Conservation (phyloP, 257 asterid species). For the Penstemon eatonii region DNA sequence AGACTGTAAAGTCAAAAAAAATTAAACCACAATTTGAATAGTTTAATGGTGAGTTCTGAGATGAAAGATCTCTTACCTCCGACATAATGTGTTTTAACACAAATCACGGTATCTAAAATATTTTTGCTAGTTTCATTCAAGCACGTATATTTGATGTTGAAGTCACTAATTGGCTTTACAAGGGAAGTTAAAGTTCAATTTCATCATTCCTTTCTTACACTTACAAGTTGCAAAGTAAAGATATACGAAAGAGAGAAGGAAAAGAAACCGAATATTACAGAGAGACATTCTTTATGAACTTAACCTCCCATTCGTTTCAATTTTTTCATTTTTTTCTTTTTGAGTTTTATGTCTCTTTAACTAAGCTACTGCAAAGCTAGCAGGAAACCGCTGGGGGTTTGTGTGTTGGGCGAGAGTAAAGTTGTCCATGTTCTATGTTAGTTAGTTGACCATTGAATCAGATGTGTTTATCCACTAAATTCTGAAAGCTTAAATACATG, state of each 20-base stretch:
- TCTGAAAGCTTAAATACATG: conserved; percentile 15
- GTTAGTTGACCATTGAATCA: not conserved
- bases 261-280: not conserved
- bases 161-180: too few species aligned
- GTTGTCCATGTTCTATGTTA: conserved; percentile 1
- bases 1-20: too few species aligned
- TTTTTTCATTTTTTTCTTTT: not conserved
- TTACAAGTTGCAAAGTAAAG: not conserved
- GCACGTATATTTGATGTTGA: too few species aligned
- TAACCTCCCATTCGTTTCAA: not conserved
- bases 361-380: not conserved
- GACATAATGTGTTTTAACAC: too few species aligned
- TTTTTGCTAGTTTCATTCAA: too few species aligned
- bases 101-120: too few species aligned
- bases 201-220: not conserved
- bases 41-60: too few species aligned
- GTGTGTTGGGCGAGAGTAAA: not conserved
- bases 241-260: not conserved
- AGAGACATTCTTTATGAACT: not conserved
- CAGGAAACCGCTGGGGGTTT: not conserved
- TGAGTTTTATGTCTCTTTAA: not conserved
- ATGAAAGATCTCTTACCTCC: too few species aligned
- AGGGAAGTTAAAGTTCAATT: not conserved
- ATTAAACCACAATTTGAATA: too few species aligned
- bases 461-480: not conserved